A percentile compares a stretch with the other conserved stretches of the same genome.
These are phyloP conservation scores for Colletotrichum truncatum DNA, from an alignment of 2,329 filamentous ascomycete species.

Conservation along the genomic window DNA sequence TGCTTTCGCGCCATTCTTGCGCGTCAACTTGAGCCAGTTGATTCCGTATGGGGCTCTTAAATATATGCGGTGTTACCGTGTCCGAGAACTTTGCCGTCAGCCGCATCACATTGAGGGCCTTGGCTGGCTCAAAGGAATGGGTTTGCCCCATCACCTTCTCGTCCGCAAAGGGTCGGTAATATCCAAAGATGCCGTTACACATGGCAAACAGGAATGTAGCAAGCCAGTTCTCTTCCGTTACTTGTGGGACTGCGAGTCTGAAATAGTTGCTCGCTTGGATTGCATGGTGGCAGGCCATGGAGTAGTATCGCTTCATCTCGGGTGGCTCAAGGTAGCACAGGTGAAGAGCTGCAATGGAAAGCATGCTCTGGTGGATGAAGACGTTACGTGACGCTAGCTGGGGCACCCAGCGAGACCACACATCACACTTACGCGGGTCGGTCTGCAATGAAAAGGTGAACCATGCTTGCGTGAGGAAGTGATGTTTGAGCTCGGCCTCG, in stretches of 20 bases:
- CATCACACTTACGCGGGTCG: constrained; percentile 29
- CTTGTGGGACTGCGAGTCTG: constrained; percentile 23
- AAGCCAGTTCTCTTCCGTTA: constrained; percentile 31
- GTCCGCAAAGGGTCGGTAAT: constrained; percentile 29
- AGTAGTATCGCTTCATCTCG: constrained; percentile 29
- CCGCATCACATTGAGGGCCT: constrained; percentile 23
- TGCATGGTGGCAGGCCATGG: constrained; percentile 29
- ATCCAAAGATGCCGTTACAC: constrained; percentile 31
- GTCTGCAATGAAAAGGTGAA: constrained; percentile 26
- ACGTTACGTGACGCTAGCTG: constrained; percentile 28
- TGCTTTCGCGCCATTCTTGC: constrained; percentile 21
- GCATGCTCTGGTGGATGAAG: constrained; percentile 30
- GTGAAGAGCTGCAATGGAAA: constrained; percentile 29
- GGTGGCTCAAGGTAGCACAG: constrained; percentile 30
- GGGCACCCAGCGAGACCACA: constrained; percentile 30
- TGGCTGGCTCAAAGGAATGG: constrained; percentile 20
- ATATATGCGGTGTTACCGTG: constrained; percentile 21
- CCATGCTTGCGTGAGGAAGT: constrained; percentile 30
- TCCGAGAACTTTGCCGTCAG: constrained; percentile 25
- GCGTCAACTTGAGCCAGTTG: constrained; percentile 23
- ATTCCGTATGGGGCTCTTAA: constrained; percentile 25
- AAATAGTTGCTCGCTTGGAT: constrained; percentile 32
- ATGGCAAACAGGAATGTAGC: constrained; percentile 27
- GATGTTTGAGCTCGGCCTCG: constrained; percentile 31
- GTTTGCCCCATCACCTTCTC: constrained; percentile 25